Evolutionary conservation across 257 asterid genomes (phyloP).

Genomic region (Scutellaria baicalensis): DNA sequence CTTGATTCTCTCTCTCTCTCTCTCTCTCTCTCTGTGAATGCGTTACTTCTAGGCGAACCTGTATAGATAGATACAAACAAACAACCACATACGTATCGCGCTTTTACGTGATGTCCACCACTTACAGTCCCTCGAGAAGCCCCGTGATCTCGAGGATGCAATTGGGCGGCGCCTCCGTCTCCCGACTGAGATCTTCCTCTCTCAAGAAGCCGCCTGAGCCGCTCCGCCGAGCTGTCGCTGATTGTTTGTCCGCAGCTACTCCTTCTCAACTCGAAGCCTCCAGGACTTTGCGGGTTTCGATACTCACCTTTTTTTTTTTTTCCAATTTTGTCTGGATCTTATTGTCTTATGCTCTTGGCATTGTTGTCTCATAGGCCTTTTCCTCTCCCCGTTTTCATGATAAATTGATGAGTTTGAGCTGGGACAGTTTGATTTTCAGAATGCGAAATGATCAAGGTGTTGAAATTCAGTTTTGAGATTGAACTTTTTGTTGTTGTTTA

Average conservation of each 20-base stretch:
- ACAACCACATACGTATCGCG: neutral
- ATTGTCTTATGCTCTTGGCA: neutral
- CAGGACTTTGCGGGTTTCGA: conserved; percentile 82
- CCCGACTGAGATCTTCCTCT: conserved; percentile 89
- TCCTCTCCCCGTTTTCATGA: neutral
- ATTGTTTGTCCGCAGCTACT: conserved; percentile 80
- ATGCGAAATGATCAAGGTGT: conserved; percentile 15
- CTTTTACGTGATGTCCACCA: conserved; percentile 50
- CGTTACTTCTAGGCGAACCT: conserved; percentile 1
- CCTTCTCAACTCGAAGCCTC: conserved; percentile 80
- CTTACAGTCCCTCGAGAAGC: conserved; percentile 70
- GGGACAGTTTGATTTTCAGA: conserved; percentile 1
- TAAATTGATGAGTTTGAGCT: neutral
- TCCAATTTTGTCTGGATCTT: neutral
- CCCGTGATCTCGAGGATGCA: conserved; percentile 73
- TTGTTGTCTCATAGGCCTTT: conserved; percentile 15
- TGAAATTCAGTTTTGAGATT: neutral
- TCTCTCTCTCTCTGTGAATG: conserved; percentile 16
- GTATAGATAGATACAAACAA: neutral
- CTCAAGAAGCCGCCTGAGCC: conserved; percentile 97
- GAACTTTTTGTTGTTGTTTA: neutral
- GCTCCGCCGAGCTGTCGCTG: conserved; percentile 92
- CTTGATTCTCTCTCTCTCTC: neutral
- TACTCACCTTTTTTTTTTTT: conserved; percentile 14
- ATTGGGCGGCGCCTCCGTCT: conserved; percentile 50